Evolutionary conservation across 257 asterid genomes (phyloP).

Genomic region (Catharanthus roseus): DNA sequence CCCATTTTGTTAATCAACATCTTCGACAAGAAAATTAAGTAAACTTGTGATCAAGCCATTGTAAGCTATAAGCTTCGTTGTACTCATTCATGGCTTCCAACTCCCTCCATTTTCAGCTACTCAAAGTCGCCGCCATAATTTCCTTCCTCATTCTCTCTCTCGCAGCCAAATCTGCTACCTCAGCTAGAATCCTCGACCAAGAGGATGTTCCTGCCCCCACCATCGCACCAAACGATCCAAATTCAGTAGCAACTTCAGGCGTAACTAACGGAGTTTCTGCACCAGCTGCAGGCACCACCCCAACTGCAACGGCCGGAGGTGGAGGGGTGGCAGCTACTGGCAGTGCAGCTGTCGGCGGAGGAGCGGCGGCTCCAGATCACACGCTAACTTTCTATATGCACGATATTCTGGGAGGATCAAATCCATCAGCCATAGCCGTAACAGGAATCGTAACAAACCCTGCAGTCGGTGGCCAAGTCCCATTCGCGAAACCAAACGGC

Average conservation of each 20-base stretch:
- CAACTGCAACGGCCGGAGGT: conserved; percentile 11
- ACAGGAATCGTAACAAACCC: conserved; percentile 82
- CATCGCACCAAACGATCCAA: conserved; percentile 18
- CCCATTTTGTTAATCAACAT: background rate
- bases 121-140: conserved; percentile 18
- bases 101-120: conserved; percentile 10
- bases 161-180: conserved; percentile 12
- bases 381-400: conserved; percentile 77
- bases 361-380: conserved; percentile 28
- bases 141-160: conserved; percentile 24
- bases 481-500: conserved; percentile 82
- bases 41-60: background rate
- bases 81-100: conserved; percentile 18
- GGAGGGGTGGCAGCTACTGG: conserved; percentile 13
- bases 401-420: conserved; percentile 79
- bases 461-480: conserved; percentile 68
- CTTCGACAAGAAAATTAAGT: background rate
- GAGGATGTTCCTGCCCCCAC: conserved; percentile 20
- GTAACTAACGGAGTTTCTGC: background rate
- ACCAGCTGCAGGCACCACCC: conserved; percentile 6
- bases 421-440: conserved; percentile 76
- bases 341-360: conserved; percentile 3
- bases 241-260: conserved; percentile 7
- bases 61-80: background rate
- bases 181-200: conserved; percentile 34